Base-by-base conservation (phyloP, 371 early-diverging fungal species). In the Capillidium heterosporum region DNA sequence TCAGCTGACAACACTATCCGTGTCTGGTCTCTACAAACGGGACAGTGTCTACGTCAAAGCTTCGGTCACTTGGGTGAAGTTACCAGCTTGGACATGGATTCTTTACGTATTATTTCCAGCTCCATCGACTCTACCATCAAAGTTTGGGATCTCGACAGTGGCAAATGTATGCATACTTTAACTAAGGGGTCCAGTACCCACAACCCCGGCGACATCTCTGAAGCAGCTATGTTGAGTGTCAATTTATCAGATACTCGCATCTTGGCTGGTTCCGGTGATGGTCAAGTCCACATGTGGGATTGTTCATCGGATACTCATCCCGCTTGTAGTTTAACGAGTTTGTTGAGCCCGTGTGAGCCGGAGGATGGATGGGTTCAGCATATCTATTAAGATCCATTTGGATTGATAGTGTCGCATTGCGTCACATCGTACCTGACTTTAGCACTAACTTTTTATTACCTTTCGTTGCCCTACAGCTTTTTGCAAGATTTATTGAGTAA, bases 41-140 rank as follows among this genome's bases (percentile, higher is more conserved):
- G 91, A 15, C 68, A 78, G 43, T 87, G 89, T 47, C 62, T 90
- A 1, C 76, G 83, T 41, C 88, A 90, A 0, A 63, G 91, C 46
- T 87, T 87, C 72, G 94, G 94, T 0, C 93, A 95, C 63, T 79
- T 82, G 1, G 87, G 90, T 59, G 94, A 93, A 27, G 87, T 98
- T 1, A 88, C 92, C 79, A 77, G 85, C 0, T 57, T 86, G 27
- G 88, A 89, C 2, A 85, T 86, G 63, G 92, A 95, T 65, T 81
- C 84, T 42, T 74, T 95, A 54, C 77, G 94, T 7, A 83, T 96
- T 29, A 85, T 92, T 1, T 85, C 89, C 54, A 95, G 92, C 0
- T 82, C 88, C 13, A 81, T 89, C 59, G 98, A 97, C 60, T 77
- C 81, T 15, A 77, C 81, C 0, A 75, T 98, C n/a, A 85, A 87